phyloP scores from a whole-genome alignment of 345 rosid species.

The Rhodamnia rubescens region DNA sequence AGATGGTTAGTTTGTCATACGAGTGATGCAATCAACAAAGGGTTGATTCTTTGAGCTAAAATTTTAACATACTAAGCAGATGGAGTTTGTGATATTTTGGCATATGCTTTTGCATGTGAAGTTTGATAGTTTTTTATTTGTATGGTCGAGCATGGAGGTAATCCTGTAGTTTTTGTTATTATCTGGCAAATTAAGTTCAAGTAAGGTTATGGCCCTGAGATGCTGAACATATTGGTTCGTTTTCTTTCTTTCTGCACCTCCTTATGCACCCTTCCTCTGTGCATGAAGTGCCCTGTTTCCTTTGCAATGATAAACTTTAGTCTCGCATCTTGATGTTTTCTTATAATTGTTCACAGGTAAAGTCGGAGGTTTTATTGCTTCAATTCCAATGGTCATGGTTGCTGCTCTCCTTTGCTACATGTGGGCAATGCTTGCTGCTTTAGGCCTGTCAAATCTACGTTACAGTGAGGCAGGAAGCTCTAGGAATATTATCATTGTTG shows the following conservation, averaged over 20 bases:
- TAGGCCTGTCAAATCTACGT: constrained; percentile 88
- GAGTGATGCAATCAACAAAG: neutral
- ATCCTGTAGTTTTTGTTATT: neutral
- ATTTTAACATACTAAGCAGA: neutral
- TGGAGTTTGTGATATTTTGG: neutral
- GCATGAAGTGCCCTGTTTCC: neutral
- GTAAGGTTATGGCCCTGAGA: neutral
- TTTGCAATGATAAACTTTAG: neutral
- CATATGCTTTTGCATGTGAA: neutral
- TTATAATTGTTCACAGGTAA: constrained; percentile 40
- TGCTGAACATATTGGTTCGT: neutral
- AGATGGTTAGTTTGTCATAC: neutral
- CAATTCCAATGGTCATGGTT: constrained; percentile 91
- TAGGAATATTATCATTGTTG: constrained; percentile 83
- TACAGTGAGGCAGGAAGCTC: constrained; percentile 99
- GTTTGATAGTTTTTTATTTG: neutral
- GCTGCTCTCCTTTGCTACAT: constrained; percentile 96
- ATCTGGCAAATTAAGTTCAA: neutral
- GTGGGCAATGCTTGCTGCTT: constrained; percentile 97
- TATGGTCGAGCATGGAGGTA: neutral
- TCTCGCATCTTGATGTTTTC: neutral
- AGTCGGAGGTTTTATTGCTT: constrained; percentile 94
- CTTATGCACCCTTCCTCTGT: neutral
- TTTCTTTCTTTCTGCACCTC: neutral
- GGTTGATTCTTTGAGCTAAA: neutral